Evolutionary conservation across 164 flowering plant species (phyloP).

Genomic region (Aristolochia californica): DNA sequence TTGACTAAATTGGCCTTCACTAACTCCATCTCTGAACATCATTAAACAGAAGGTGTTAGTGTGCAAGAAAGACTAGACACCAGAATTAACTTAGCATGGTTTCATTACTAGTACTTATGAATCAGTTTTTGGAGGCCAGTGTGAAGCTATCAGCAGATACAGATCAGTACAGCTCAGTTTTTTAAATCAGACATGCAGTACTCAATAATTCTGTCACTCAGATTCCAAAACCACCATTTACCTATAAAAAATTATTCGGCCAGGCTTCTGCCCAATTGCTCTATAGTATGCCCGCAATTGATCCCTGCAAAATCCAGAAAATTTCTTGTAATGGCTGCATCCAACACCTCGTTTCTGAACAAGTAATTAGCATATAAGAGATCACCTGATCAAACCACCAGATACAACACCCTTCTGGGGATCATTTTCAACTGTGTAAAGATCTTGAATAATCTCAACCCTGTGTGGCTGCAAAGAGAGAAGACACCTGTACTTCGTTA

Average conservation of each 20-base stretch:
- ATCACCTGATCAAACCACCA: constrained; percentile 67
- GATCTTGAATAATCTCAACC: constrained; percentile 63
- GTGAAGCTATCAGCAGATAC: neutral
- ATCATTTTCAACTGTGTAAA: constrained; percentile 32
- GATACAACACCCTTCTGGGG: constrained; percentile 28
- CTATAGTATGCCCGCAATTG: constrained; percentile 38
- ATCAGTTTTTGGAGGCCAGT: no score
- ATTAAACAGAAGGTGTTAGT: neutral
- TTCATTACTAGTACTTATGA: no score
- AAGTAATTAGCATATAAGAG: neutral
- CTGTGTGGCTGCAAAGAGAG: constrained; percentile 29
- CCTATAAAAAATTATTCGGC: constrained; percentile 80
- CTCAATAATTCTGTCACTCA: neutral
- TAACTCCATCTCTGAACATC: constrained; percentile 80
- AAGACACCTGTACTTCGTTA: constrained; percentile 20
- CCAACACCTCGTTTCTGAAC: neutral
- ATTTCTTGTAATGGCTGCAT: neutral
- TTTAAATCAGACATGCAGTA: neutral
- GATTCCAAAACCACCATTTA: constrained; percentile 1
- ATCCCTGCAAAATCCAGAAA: constrained; percentile 36
- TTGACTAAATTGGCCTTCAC: constrained; percentile 91
- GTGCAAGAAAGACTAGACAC: neutral
- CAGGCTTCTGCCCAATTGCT: constrained; percentile 44
- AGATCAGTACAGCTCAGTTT: neutral
- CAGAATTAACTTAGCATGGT: no score